These are phyloP conservation scores for Neospora caninum DNA, from an alignment of 169 alveolate genomes.

Conservation along the genomic window DNA sequence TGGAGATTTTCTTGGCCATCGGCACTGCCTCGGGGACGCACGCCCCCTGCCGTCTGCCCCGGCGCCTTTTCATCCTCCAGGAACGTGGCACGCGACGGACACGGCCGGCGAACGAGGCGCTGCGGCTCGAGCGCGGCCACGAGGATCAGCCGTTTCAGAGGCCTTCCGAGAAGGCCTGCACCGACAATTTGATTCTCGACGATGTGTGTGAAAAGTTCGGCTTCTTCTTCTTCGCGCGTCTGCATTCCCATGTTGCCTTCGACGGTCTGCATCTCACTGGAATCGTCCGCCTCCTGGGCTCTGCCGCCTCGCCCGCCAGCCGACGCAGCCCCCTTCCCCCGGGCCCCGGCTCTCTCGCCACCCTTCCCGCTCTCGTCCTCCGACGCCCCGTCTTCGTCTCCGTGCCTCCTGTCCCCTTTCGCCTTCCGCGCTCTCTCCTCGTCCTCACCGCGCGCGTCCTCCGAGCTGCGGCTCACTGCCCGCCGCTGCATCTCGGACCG, in stretches of 20 bases:
- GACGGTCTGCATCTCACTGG: not conserved
- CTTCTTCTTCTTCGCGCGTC: slow-evolving; percentile 39
- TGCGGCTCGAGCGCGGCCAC: slow-evolving; percentile 44
- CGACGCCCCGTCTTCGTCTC: not conserved
- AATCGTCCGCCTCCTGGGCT: not conserved
- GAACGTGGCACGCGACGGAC: no score
- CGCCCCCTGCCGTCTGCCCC: not conserved
- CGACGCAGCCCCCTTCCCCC: not conserved
- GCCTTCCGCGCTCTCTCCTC: not conserved
- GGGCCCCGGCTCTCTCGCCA: not conserved
- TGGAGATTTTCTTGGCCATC: not conserved
- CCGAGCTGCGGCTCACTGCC: not conserved
- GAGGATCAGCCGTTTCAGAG: slow-evolving; percentile 41
- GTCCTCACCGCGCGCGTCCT: not conserved
- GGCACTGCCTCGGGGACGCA: not conserved
- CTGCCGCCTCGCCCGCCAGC: not conserved
- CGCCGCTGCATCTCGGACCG: slow-evolving; percentile 7
- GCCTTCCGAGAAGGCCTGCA: slow-evolving; percentile 41
- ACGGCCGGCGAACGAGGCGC: not conserved
- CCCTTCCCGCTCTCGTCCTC: not conserved
- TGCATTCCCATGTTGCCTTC: slow-evolving; percentile 45
- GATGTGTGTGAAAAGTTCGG: slow-evolving; percentile 18
- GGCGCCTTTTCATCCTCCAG: not conserved
- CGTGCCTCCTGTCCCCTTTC: not conserved
- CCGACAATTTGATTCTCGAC: not conserved